Conservation (phyloP, 768 basidiomycete species). For the Sarcomyxa edulis region DNA sequence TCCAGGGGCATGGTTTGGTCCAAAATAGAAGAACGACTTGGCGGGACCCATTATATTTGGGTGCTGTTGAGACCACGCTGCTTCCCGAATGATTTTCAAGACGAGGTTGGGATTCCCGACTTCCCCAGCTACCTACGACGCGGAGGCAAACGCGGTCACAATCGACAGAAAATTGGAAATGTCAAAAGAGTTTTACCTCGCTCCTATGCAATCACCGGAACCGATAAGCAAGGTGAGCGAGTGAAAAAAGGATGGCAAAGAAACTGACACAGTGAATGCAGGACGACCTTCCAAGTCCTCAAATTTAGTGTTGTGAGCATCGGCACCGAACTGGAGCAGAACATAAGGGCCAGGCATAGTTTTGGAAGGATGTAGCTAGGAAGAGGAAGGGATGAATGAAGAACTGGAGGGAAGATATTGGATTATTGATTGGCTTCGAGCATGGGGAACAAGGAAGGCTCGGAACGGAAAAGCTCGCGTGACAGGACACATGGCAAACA, state of each 20-base stretch:
- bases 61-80: slow-evolving; percentile 62
- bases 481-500: too few relatives aligned
- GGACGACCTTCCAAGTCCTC: slow-evolving; percentile 58
- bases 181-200: background rate
- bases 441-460: too few relatives aligned
- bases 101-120: slow-evolving; percentile 51
- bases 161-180: background rate
- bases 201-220: background rate
- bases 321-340: slow-evolving; percentile 60
- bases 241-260: slow-evolving; percentile 4
- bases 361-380: too few relatives aligned
- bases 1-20: slow-evolving; percentile 55
- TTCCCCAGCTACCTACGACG: background rate
- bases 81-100: slow-evolving; percentile 59
- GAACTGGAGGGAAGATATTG: slow-evolving; percentile 11
- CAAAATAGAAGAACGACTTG: slow-evolving; percentile 72
- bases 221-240: slow-evolving; percentile 6
- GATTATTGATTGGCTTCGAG: too few relatives aligned
- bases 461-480: too few relatives aligned
- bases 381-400: slow-evolving; percentile 8
- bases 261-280: slow-evolving; percentile 65
- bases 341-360: slow-evolving; percentile 35
- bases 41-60: slow-evolving; percentile 76
- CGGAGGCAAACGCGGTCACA: background rate
- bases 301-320: slow-evolving; percentile 56